A percentile compares a stretch with the other conserved stretches of the same genome.
Conservation (phyloP, 2,329 filamentous ascomycete species). For the Hortaea werneckii region DNA sequence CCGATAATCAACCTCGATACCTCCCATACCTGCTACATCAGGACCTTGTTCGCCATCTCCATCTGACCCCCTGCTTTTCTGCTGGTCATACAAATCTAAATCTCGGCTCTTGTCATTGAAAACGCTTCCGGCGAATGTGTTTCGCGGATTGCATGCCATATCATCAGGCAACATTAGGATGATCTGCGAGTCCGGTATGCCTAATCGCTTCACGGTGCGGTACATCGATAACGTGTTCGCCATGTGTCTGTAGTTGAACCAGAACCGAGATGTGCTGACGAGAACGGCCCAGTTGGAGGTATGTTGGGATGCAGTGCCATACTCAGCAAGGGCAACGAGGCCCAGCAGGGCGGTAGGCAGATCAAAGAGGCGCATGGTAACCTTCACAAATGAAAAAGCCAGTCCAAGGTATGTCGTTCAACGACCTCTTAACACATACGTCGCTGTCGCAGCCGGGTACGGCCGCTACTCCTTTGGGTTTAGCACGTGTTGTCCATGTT, state of each 20-base stretch:
- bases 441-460: background rate
- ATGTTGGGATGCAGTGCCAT: slow-evolving; percentile 51
- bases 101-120: slow-evolving; percentile 97
- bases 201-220: slow-evolving; percentile 92
- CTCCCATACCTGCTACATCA: slow-evolving; percentile 19
- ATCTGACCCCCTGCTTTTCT: slow-evolving; percentile 8
- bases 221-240: slow-evolving; percentile 97
- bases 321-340: slow-evolving; percentile 28
- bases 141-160: slow-evolving; percentile 98
- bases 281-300: slow-evolving; percentile 99
- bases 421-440: too few relatives aligned
- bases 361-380: slow-evolving; percentile 15
- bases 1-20: slow-evolving; percentile 92
- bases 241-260: slow-evolving; percentile 99
- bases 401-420: background rate
- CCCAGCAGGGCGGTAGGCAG: slow-evolving; percentile 18
- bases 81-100: slow-evolving; percentile 88
- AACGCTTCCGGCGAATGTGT: slow-evolving; percentile 93
- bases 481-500: background rate
- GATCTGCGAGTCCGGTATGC: slow-evolving; percentile 96
- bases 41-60: slow-evolving; percentile 4
- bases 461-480: background rate
- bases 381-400: background rate
- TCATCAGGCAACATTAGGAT: slow-evolving; percentile 99
- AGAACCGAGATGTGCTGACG: slow-evolving; percentile 97